Conservation (phyloP, 2,329 filamentous ascomycete genomes). For the Polychaeton citri region DNA sequence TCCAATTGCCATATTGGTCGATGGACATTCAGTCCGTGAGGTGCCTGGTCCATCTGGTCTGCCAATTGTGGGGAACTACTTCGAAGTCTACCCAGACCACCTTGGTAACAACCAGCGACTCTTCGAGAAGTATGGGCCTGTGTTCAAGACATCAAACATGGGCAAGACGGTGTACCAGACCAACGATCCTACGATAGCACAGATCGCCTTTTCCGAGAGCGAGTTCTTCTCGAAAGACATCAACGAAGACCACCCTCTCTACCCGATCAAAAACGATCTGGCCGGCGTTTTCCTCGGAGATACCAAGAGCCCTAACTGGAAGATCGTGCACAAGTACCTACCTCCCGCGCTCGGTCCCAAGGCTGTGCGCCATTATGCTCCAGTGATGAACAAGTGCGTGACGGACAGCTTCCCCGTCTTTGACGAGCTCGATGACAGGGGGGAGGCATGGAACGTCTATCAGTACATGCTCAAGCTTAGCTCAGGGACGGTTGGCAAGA, state of each 20-base stretch:
- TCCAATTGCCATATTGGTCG: slow-evolving; percentile 30
- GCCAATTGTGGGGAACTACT: slow-evolving; percentile 23
- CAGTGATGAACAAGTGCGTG: slow-evolving; percentile 43
- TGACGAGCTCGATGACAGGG: slow-evolving; percentile 34
- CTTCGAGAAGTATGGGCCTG: slow-evolving; percentile 25
- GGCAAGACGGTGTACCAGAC: slow-evolving; percentile 22
- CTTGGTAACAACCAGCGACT: slow-evolving; percentile 29
- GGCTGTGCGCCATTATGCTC: slow-evolving; percentile 47
- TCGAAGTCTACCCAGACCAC: slow-evolving; percentile 28
- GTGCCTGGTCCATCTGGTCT: slow-evolving; percentile 24
- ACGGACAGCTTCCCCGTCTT: slow-evolving; percentile 37
- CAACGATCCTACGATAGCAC: slow-evolving; percentile 24
- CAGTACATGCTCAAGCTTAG: slow-evolving; percentile 37
- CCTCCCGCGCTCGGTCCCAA: slow-evolving; percentile 46
- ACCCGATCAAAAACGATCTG: slow-evolving; percentile 18
- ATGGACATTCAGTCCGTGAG: slow-evolving; percentile 35
- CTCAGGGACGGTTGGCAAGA: slow-evolving; percentile 30
- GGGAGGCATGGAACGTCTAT: slow-evolving; percentile 35
- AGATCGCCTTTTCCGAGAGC: slow-evolving; percentile 21
- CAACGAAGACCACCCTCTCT: slow-evolving; percentile 18
- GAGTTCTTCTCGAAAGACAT: slow-evolving; percentile 31
- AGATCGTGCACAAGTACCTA: slow-evolving; percentile 46
- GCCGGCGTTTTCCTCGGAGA: slow-evolving; percentile 27
- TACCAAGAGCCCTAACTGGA: slow-evolving; percentile 39
- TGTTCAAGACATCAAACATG: slow-evolving; percentile 26